Evolutionary conservation across 495 filamentous ascomycete species (phyloP), one percentile per base, ranked within the genome.

Genomic region (Penicillium odoratum): DNA sequence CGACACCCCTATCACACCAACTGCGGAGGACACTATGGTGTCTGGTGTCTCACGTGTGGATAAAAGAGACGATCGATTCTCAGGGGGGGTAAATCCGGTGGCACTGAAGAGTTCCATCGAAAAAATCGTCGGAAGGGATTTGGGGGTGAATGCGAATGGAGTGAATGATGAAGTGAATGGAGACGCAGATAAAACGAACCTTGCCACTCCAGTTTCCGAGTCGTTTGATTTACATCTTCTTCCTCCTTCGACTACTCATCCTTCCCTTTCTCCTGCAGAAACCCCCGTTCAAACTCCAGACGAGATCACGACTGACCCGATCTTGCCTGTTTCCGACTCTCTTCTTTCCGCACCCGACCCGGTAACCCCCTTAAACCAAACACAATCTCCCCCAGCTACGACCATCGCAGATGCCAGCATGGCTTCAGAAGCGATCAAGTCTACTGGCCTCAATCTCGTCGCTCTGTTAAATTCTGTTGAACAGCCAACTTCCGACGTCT

Each of bases 121-220:
- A 9, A 38, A 48, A 4, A 42, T 40, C 9, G 46, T 16, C 11
- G n/a, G 8, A 4, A 31, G 28, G 26, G 6, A 40, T 34, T 11
- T 51, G n/a, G 48, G 11, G 11, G 48, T 25, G 16, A n/a, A 13
- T 38, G 33, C 40, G 34, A 51, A 40, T 51, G 34, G 34, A 38
- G 34, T 10, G 34, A 38, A 38, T 38, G 38, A 15, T 18, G 40
- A 31, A 29, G 54, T 28, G 26, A 43, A 33, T 33, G 56, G 43
- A 34, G 51, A 58, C 15, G 18, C 49, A 10, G 15, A 44, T 48
- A 51, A 46, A 25, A 56, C 53, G 21, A 60, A 53, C 30, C 26
- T 58, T 25, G 57, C 60, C 1, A 61, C 60, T 5, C 60, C 64
- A 3, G 45, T 54, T 18, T 60, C 55, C 8, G 60, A 66, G 18